Conservation (phyloP, 805 yeast species). For the Geotrichum ghanense region DNA sequence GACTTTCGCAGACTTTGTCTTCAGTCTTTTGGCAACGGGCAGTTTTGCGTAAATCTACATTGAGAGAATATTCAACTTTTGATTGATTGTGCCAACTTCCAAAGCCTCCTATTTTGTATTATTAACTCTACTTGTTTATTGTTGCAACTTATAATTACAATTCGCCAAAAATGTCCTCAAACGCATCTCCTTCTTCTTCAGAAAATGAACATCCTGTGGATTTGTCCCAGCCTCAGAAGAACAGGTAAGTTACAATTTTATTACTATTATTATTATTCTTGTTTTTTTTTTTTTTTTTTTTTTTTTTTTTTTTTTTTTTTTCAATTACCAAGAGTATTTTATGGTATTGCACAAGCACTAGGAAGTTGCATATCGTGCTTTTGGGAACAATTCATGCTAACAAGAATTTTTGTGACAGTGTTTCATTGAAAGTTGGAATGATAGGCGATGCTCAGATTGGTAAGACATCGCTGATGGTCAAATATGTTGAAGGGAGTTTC, state of each 20-base stretch:
- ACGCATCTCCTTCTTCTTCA: conserved; percentile 1
- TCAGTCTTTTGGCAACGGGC: no score
- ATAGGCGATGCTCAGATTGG: conserved; percentile 96
- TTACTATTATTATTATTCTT: neutral
- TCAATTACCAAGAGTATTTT: no score
- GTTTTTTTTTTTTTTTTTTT: neutral
- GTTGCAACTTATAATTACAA: neutral
- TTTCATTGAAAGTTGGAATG: conserved; percentile 67
- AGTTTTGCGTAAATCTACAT: no score
- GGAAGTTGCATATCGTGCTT: neutral
- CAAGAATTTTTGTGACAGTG: conserved; percentile 12
- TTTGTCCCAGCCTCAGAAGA: conserved; percentile 18
- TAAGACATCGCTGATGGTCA: conserved; percentile 91
- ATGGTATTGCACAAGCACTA: conserved; percentile 17
- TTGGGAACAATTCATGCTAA: neutral
- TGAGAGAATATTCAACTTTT: no score
- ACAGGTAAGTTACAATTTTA: neutral
- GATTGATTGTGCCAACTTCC: no score
- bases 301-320: no score
- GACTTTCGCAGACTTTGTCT: no score
- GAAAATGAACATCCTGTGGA: conserved; percentile 16
- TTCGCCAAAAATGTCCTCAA: conserved; percentile 1
- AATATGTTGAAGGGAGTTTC: conserved; percentile 89
- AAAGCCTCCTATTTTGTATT: no score
- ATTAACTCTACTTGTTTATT: no score